A percentile compares a stretch with the other conserved stretches of the same genome.
Conservation (phyloP, 495 filamentous ascomycete genomes). For the Xylaria intraflava region DNA sequence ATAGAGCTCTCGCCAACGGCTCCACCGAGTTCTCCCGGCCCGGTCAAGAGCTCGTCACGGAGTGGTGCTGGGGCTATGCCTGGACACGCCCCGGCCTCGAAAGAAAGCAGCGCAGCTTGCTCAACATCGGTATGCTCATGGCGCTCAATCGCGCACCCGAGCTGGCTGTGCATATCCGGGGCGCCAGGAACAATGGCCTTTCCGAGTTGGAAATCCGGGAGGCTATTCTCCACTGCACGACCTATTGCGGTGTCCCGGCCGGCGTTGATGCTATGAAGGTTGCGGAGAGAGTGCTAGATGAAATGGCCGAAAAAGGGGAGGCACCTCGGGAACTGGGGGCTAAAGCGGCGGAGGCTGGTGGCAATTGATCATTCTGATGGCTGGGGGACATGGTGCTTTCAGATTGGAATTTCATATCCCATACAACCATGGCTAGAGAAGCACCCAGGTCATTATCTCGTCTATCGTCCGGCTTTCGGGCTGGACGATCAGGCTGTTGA, state of each 20-base stretch:
- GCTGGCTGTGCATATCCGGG: conserved; percentile 47
- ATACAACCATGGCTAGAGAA: no score
- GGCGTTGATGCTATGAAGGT: conserved; percentile 48
- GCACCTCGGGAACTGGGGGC: conserved; percentile 17
- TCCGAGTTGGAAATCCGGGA: conserved; percentile 49
- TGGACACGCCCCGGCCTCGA: conserved; percentile 51
- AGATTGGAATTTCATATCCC: conserved; percentile 1
- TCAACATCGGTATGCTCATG: conserved; percentile 50
- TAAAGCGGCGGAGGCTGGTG: conserved; percentile 7
- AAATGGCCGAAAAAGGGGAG: conserved; percentile 34
- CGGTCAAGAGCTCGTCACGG: conserved; percentile 48
- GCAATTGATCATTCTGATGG: no score
- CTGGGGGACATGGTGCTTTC: not conserved
- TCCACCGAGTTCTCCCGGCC: conserved; percentile 44
- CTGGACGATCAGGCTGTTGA: conserved; percentile 38
- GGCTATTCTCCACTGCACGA: conserved; percentile 46
- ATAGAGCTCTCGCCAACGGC: conserved; percentile 35
- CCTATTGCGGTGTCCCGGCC: conserved; percentile 52
- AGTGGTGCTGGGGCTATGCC: conserved; percentile 49
- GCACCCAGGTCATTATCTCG: no score
- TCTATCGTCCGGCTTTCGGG: conserved; percentile 39
- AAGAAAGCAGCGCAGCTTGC: conserved; percentile 45
- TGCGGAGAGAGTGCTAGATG: conserved; percentile 32
- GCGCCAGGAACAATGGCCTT: conserved; percentile 49
- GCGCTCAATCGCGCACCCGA: conserved; percentile 48